Evolutionary conservation across 225 moss, liverwort and hornwort genomes (phyloP).

Genomic region (Neckera pumila): DNA sequence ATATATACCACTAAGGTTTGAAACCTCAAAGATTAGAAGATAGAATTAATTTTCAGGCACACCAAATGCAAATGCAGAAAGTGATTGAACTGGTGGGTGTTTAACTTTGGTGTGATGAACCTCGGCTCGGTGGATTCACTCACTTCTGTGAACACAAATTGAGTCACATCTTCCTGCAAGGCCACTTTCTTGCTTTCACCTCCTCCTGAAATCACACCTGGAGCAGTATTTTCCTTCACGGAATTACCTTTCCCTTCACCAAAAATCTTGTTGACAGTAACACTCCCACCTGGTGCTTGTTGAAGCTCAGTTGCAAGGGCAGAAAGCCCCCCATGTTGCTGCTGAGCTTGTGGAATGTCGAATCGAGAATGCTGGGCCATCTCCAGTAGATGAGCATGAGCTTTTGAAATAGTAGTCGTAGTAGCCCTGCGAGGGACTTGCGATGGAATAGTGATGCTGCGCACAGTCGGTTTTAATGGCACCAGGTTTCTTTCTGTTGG

Average conservation of each 20-base stretch:
- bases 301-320: conserved; percentile 15
- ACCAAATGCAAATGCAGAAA: not conserved
- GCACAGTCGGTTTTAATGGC: not conserved
- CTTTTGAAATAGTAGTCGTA: not conserved
- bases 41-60: not conserved
- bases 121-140: conserved; percentile 28
- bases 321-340: not conserved
- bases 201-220: not conserved
- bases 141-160: conserved; percentile 11
- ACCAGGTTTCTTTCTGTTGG: not conserved
- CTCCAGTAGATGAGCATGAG: not conserved
- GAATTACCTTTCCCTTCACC: not conserved
- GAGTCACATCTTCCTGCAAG: not conserved
- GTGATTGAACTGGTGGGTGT: conserved; percentile 14
- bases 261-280: not conserved
- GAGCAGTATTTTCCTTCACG: not conserved
- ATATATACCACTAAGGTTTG: not conserved
- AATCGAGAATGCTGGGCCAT: not conserved
- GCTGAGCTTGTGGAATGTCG: not conserved
- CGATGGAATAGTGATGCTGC: not conserved
- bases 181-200: not conserved
- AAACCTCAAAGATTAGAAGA: not conserved
- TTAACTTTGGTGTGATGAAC: conserved; percentile 38
- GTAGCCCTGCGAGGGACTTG: not conserved
- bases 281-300: not conserved